phyloP scores from a whole-genome alignment of 495 filamentous ascomycete genomes.

The Tuber magnatum region DNA sequence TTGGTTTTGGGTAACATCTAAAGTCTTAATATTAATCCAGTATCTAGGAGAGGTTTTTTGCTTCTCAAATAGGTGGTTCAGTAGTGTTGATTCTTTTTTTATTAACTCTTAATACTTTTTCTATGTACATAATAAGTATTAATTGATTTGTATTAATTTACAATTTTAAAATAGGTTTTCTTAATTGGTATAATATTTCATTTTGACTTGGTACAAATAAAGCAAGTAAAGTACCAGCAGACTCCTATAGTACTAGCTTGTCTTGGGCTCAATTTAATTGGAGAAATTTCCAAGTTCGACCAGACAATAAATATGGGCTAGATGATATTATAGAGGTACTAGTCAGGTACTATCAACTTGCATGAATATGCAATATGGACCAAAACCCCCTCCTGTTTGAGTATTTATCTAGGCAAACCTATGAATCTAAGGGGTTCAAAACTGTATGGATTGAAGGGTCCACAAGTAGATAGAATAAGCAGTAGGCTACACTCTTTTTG shows the following conservation, averaged over 20 bases:
- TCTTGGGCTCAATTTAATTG: constrained; percentile 2
- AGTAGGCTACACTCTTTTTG: too few relatives aligned
- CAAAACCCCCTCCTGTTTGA: too few relatives aligned
- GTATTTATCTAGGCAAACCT: too few relatives aligned
- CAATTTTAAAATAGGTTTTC: not conserved
- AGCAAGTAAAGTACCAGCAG: not conserved
- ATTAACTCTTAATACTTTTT: too few relatives aligned
- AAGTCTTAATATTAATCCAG: not conserved
- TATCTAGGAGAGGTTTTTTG: not conserved
- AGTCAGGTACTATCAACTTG: too few relatives aligned
- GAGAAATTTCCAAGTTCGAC: not conserved
- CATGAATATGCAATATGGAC: too few relatives aligned
- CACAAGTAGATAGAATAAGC: too few relatives aligned
- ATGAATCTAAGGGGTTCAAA: too few relatives aligned
- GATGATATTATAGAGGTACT: too few relatives aligned
- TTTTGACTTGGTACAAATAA: not conserved
- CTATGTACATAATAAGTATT: not conserved
- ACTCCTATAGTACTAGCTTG: not conserved
- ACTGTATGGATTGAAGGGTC: too few relatives aligned
- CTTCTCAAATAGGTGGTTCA: not conserved
- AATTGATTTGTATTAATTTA: not conserved
- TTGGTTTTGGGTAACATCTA: not conserved
- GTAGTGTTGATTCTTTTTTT: not conserved
- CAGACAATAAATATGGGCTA: too few relatives aligned
- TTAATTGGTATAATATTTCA: not conserved